Base-by-base conservation (phyloP, 2,329 filamentous ascomycete species). In the Cercospora sojina region DNA sequence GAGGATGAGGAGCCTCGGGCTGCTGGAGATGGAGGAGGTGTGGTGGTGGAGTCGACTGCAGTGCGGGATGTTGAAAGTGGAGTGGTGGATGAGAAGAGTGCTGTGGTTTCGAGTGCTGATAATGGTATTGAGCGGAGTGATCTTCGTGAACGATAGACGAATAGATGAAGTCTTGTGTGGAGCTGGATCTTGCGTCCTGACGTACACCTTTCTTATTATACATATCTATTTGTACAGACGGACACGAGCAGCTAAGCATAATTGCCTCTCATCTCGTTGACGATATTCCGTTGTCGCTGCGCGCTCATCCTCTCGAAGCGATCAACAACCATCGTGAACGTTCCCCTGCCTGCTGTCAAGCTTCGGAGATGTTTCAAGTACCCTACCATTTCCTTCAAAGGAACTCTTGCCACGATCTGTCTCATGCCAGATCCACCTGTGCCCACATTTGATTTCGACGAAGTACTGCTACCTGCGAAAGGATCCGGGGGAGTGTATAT, bases 311-410 rank as follows among this genome's bases (percentile, higher is more conserved):
- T 84, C 80, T 91, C 89, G 77, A 91, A 92, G 41, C 84, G 84
- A 80, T 91, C 89, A 57, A 91, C 86, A 68, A 81, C 86, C 90
- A 92, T 92, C 4, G 91, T 87, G 77, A 91, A 92, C 1, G 89
- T 91, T 0, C 89, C 90, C 64, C 95, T 85, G 0, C 95, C 95
- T 2, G 90, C 91, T 3, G 94, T 99, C 82, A 97, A 85, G 79
- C 92, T 93, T 61, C 95, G 84, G 70, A 99, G 80, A 76, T 96
- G 91, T 77, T 92, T 92, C 72, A 98, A 83, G 78, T 98, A 99
- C 49, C 94, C 91, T 38, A 98, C 89, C 92, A 98, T 97, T 79
- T 98, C 94, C 80, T 95, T 96, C 73, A 98, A 83, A 32, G 95
- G 95, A 29, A 98, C 94, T 74, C 91, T 88, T 23, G 93, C 95